Conservation (phyloP, 2,329 filamentous ascomycete genomes). For the Aurifilum marmelostoma region DNA sequence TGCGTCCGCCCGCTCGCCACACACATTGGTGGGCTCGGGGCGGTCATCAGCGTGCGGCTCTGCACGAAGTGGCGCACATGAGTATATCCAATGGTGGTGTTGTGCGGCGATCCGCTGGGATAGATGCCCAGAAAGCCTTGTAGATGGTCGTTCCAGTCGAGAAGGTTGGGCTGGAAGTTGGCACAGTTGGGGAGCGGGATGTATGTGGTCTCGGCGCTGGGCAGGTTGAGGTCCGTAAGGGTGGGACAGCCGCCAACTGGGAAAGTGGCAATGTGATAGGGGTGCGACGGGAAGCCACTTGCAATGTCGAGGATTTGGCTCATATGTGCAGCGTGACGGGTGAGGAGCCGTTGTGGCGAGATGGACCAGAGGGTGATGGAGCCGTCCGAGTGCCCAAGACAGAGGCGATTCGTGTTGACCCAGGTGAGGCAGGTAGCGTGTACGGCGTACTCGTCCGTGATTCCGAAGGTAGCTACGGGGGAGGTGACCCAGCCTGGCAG, state of each 20-base stretch:
- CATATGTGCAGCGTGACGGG: constrained; percentile 57
- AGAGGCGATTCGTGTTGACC: constrained; percentile 58
- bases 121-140: constrained; percentile 58
- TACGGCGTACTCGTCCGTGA: constrained; percentile 51
- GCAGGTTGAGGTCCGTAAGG: constrained; percentile 56
- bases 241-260: constrained; percentile 58
- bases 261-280: constrained; percentile 57
- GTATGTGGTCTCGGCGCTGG: constrained; percentile 57
- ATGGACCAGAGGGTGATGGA: constrained; percentile 61
- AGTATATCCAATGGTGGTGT: constrained; percentile 56
- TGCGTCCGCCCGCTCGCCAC: constrained; percentile 55
- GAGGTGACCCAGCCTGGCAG: constrained; percentile 48
- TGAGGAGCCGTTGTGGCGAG: constrained; percentile 51
- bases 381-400: constrained; percentile 59
- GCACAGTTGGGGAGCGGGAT: constrained; percentile 52
- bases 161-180: constrained; percentile 55
- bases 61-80: constrained; percentile 57
- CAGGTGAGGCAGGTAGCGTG: constrained; percentile 58
- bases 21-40: constrained; percentile 54
- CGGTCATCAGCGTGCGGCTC: constrained; percentile 54
- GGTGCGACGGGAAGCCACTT: constrained; percentile 59
- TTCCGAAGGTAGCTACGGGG: constrained; percentile 48
- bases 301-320: constrained; percentile 58
- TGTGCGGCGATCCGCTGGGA: constrained; percentile 56
- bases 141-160: constrained; percentile 59